These are phyloP conservation scores for Cyathus striatus DNA, from an alignment of 768 basidiomycete species.

Conservation along the genomic window DNA sequence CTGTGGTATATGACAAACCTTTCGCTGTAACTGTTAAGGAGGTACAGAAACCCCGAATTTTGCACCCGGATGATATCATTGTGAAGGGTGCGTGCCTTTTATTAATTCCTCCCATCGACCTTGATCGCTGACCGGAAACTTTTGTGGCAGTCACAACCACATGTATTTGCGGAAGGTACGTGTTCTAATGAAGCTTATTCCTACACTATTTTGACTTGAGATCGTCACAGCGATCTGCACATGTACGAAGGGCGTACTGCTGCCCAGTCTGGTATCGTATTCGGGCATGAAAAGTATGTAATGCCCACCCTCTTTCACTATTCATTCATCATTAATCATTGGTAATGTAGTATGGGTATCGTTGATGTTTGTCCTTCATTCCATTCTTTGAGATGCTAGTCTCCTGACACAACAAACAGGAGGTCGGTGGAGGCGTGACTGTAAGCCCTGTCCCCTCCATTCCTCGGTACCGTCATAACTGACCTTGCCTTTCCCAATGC, in stretches of 20 bases:
- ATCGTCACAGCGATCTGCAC: slow-evolving; percentile 43
- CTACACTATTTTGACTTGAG: neutral
- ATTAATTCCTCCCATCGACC: slow-evolving; percentile 1
- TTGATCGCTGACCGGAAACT: neutral
- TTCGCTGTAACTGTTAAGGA: slow-evolving; percentile 41
- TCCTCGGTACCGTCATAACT: neutral
- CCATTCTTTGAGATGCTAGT: neutral
- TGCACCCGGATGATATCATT: slow-evolving; percentile 50
- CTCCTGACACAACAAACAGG: slow-evolving; percentile 16
- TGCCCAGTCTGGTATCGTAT: slow-evolving; percentile 43
- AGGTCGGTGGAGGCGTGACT: slow-evolving; percentile 38
- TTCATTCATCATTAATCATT: neutral
- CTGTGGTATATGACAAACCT: slow-evolving; percentile 49
- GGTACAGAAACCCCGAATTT: slow-evolving; percentile 40
- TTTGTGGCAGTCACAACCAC: slow-evolving; percentile 37
- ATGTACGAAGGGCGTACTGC: slow-evolving; percentile 55
- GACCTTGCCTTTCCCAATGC: neutral
- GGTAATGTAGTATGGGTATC: slow-evolving; percentile 37
- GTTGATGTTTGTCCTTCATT: slow-evolving; percentile 29
- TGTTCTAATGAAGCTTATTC: neutral
- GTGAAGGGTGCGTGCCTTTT: slow-evolving; percentile 30
- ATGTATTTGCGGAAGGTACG: slow-evolving; percentile 46
- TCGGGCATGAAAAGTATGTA: slow-evolving; percentile 49
- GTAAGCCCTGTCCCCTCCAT: slow-evolving; percentile 15
- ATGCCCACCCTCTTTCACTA: neutral